Conservation (phyloP, 2,329 filamentous ascomycete species). For the Pseudopyrenochaeta lycopersici region DNA sequence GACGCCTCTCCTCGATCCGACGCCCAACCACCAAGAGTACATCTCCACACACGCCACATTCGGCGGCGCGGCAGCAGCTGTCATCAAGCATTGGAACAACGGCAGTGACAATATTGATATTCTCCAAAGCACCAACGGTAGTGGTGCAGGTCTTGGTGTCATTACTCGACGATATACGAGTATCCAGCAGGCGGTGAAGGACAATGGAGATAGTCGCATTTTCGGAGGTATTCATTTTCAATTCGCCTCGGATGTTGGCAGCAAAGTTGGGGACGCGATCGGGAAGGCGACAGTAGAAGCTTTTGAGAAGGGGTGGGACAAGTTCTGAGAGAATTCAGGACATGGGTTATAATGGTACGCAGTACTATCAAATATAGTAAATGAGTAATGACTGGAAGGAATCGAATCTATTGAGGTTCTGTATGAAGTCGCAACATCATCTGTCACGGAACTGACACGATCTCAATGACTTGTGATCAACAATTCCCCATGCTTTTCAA, state of each 20-base stretch:
- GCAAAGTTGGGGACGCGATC: constrained; percentile 21
- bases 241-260: constrained; percentile 31
- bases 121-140: constrained; percentile 35
- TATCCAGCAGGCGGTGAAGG: constrained; percentile 30
- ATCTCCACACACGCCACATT: constrained; percentile 38
- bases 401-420: too few relatives aligned
- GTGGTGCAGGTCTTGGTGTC: constrained; percentile 27
- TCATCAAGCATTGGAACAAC: constrained; percentile 29
- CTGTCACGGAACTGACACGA: too few relatives aligned
- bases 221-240: constrained; percentile 41
- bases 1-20: constrained; percentile 34
- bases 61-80: constrained; percentile 33
- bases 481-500: too few relatives aligned
- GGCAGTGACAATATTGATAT: constrained; percentile 29
- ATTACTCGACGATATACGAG: constrained; percentile 33
- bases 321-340: constrained; percentile 11
- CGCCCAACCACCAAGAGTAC: constrained; percentile 40
- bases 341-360: background rate
- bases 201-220: constrained; percentile 38
- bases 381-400: too few relatives aligned
- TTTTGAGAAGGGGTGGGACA: constrained; percentile 26
- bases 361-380: too few relatives aligned
- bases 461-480: too few relatives aligned
- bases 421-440: too few relatives aligned
- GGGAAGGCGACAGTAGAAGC: constrained; percentile 21